Evolutionary conservation across 2,329 filamentous ascomycete species (phyloP).

Genomic region (Fusarium illudens): DNA sequence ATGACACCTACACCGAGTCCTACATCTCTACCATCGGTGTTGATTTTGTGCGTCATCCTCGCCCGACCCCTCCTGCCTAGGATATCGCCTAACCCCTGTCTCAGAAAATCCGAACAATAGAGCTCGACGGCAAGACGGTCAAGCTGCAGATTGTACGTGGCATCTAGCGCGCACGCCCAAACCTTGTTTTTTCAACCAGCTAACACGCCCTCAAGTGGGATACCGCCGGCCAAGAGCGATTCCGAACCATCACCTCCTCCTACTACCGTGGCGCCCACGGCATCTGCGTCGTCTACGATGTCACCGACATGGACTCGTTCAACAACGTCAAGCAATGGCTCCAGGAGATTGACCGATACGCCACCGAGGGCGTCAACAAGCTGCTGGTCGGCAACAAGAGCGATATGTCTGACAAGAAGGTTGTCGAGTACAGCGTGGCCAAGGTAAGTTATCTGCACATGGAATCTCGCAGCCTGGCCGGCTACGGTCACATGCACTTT

Average conservation of each 20-base stretch:
- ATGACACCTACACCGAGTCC: conserved; percentile 98
- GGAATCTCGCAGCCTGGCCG: conserved; percentile 3
- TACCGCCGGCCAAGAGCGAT: conserved; percentile 97
- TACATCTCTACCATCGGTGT: conserved; percentile 99
- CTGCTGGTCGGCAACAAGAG: conserved; percentile 99
- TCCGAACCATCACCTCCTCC: conserved; percentile 99
- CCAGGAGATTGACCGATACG: conserved; percentile 99
- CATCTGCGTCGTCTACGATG: conserved; percentile 99
- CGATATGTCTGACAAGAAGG: conserved; percentile 99
- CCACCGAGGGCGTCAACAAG: conserved; percentile 99
- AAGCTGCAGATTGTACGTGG: conserved; percentile 95
- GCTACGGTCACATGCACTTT: conserved; percentile 35
- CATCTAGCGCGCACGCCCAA: neutral
- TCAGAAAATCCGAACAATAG: conserved; percentile 99
- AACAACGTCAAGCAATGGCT: conserved; percentile 99
- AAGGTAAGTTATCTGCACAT: conserved; percentile 71
- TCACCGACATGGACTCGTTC: conserved; percentile 99
- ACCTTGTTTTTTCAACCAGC: neutral
- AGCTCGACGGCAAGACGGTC: conserved; percentile 99
- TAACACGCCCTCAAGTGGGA: conserved; percentile 76
- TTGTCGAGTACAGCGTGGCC: conserved; percentile 98
- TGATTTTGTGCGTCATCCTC: conserved; percentile 80
- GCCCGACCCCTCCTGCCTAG: conserved; percentile 1
- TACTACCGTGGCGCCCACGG: conserved; percentile 99
- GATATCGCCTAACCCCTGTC: conserved; percentile 24